Evolutionary conservation across 2,329 filamentous ascomycete genomes (phyloP).

Genomic region (Colletotrichum truncatum): DNA sequence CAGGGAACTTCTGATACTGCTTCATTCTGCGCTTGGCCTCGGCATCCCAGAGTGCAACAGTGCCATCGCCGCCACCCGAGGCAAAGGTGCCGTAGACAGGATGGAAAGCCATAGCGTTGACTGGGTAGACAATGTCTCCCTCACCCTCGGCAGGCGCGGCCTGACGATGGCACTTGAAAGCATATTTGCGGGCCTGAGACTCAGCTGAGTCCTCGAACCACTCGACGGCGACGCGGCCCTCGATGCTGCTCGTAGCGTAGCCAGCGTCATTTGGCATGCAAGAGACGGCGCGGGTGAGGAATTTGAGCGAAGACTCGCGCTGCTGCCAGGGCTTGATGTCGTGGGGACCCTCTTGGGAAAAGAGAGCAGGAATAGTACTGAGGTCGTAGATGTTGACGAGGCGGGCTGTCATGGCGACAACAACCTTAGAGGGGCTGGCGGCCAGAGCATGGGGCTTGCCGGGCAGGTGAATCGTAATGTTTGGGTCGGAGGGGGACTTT

Average conservation of each 20-base stretch:
- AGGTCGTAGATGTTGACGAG: slow-evolving; percentile 97
- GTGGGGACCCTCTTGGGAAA: slow-evolving; percentile 58
- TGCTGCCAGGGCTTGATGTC: slow-evolving; percentile 86
- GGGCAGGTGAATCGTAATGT: slow-evolving; percentile 76
- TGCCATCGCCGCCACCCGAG: slow-evolving; percentile 87
- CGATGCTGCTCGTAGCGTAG: slow-evolving; percentile 91
- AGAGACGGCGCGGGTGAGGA: slow-evolving; percentile 90
- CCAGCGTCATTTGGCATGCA: slow-evolving; percentile 98
- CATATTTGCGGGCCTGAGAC: slow-evolving; percentile 93
- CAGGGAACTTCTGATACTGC: slow-evolving; percentile 85
- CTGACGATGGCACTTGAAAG: slow-evolving; percentile 97
- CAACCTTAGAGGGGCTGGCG: slow-evolving; percentile 79
- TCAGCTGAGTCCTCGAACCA: slow-evolving; percentile 94
- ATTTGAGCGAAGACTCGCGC: slow-evolving; percentile 93
- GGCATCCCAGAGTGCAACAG: slow-evolving; percentile 93
- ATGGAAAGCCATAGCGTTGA: slow-evolving; percentile 91
- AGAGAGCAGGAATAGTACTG: slow-evolving; percentile 66
- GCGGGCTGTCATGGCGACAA: slow-evolving; percentile 94
- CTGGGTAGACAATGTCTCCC: slow-evolving; percentile 87
- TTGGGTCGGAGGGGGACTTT: slow-evolving; percentile 57
- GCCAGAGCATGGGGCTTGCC: slow-evolving; percentile 92
- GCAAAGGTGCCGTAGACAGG: slow-evolving; percentile 86
- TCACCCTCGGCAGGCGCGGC: slow-evolving; percentile 68
- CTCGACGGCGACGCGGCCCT: slow-evolving; percentile 94
- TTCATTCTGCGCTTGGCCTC: slow-evolving; percentile 89